Conservation (phyloP, 768 basidiomycete species). For the Boletus vinaceobasis region DNA sequence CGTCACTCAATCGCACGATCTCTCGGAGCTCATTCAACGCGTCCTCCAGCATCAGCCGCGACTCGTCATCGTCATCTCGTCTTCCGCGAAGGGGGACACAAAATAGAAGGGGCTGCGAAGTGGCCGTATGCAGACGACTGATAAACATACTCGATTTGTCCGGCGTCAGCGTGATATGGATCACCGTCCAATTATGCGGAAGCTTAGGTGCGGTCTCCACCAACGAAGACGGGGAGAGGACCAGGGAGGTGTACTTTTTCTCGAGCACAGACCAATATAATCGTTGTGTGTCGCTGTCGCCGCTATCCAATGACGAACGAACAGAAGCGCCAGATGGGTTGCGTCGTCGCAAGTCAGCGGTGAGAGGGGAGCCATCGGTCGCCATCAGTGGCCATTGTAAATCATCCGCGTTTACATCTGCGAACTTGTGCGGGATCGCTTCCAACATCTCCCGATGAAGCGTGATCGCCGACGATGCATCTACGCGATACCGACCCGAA, state of each 20-base stretch:
- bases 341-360: conserved; percentile 15
- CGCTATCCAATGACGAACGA: conserved; percentile 25
- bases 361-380: conserved; percentile 41
- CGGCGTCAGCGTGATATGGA: conserved; percentile 79
- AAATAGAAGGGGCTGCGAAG: conserved; percentile 67
- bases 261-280: conserved; percentile 63
- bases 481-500: conserved; percentile 36
- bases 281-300: conserved; percentile 39
- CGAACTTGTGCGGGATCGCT: conserved; percentile 69
- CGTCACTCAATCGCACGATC: conserved; percentile 78
- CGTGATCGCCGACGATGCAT: conserved; percentile 71
- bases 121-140: conserved; percentile 65
- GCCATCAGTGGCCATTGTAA: conserved; percentile 67
- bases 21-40: conserved; percentile 72
- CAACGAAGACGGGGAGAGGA: conserved; percentile 32
- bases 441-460: conserved; percentile 86
- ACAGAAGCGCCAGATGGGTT: conserved; percentile 15
- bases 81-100: conserved; percentile 85
- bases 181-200: conserved; percentile 76
- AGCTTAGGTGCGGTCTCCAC: conserved; percentile 45
- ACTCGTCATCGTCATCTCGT: conserved; percentile 71
- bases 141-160: conserved; percentile 83
- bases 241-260: conserved; percentile 43
- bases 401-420: conserved; percentile 51
- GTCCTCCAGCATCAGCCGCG: conserved; percentile 69